phyloP scores from a whole-genome alignment of 345 rosid genomes.

The Dipteronia dyeriana region DNA sequence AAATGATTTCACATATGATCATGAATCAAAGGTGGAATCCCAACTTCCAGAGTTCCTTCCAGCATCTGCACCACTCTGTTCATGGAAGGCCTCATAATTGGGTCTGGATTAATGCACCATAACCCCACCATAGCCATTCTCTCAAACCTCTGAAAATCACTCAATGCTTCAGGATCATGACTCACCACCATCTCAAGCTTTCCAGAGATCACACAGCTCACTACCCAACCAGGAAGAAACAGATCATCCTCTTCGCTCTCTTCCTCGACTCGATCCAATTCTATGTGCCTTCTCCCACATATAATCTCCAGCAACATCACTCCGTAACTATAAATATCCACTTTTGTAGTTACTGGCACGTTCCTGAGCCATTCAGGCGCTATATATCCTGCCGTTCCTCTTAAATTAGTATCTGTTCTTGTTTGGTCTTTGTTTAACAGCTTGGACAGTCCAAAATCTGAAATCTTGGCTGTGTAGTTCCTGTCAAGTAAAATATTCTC shows the following conservation, averaged over 20 bases:
- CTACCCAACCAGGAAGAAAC: slow-evolving; percentile 30
- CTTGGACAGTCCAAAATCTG: slow-evolving; percentile 39
- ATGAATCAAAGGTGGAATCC: slow-evolving; percentile 26
- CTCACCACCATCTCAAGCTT: slow-evolving; percentile 21
- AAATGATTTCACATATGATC: neutral
- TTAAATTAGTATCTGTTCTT: slow-evolving; percentile 26
- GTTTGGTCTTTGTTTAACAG: slow-evolving; percentile 37
- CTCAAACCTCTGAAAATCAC: slow-evolving; percentile 34
- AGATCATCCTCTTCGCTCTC: slow-evolving; percentile 35
- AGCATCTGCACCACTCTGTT: slow-evolving; percentile 35
- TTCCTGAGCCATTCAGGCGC: slow-evolving; percentile 41
- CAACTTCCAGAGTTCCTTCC: slow-evolving; percentile 30
- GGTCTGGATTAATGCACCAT: slow-evolving; percentile 36
- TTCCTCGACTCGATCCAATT: slow-evolving; percentile 28
- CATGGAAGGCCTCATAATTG: slow-evolving; percentile 35
- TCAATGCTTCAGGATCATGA: slow-evolving; percentile 30
- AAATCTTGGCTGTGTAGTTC: slow-evolving; percentile 29
- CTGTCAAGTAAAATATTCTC: slow-evolving; percentile 31
- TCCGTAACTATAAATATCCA: slow-evolving; percentile 35
- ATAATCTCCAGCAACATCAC: slow-evolving; percentile 32
- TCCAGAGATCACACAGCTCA: slow-evolving; percentile 16
- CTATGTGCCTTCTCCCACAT: slow-evolving; percentile 42
- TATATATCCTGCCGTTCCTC: slow-evolving; percentile 39
- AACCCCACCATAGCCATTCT: slow-evolving; percentile 42
- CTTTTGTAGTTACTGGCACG: slow-evolving; percentile 30